Percentiles rank a stretch among this genome's conserved stretches.
These are phyloP conservation scores for Penicillium hordei DNA, from an alignment of 2,329 filamentous ascomycete genomes.

Conservation along the genomic window DNA sequence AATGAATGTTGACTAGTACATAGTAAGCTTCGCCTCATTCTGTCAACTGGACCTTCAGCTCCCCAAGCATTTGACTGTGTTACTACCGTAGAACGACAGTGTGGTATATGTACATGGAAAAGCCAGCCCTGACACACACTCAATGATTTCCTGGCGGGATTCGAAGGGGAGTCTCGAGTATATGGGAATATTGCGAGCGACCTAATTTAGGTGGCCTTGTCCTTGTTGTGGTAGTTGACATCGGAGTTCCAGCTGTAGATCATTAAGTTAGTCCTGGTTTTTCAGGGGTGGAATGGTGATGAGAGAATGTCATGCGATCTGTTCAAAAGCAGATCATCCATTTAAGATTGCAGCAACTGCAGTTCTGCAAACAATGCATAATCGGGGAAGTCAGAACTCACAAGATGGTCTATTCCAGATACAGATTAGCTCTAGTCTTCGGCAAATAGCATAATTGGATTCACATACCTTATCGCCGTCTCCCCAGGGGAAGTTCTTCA, in stretches of 20 bases:
- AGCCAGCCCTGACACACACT: conserved; percentile 10
- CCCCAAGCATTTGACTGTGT: conserved; percentile 14
- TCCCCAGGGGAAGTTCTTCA: conserved; percentile 94
- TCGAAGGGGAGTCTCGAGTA: conserved; percentile 1
- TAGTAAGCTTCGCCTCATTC: conserved; percentile 22
- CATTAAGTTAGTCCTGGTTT: conserved; percentile 18
- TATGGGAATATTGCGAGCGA: background rate
- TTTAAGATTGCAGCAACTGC: background rate
- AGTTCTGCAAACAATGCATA: background rate
- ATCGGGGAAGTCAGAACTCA: conserved; percentile 46
- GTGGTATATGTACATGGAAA: conserved; percentile 37
- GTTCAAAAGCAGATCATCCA: background rate
- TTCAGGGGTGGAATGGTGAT: background rate
- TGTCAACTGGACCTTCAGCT: conserved; percentile 19
- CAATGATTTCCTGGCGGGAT: conserved; percentile 5
- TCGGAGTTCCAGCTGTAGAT: conserved; percentile 78
- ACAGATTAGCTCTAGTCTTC: conserved; percentile 6
- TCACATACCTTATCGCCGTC: conserved; percentile 86
- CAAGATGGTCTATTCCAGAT: conserved; percentile 59
- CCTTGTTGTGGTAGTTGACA: conserved; percentile 97
- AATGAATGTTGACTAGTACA: conserved; percentile 15
- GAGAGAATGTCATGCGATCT: background rate
- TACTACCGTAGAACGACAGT: conserved; percentile 15
- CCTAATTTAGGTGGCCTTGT: conserved; percentile 58
- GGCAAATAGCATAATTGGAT: background rate